Evolutionary conservation across 1,139 yeast species (phyloP), one percentile per base, ranked within the genome.

Genomic region (Geotrichum bryndzae): DNA sequence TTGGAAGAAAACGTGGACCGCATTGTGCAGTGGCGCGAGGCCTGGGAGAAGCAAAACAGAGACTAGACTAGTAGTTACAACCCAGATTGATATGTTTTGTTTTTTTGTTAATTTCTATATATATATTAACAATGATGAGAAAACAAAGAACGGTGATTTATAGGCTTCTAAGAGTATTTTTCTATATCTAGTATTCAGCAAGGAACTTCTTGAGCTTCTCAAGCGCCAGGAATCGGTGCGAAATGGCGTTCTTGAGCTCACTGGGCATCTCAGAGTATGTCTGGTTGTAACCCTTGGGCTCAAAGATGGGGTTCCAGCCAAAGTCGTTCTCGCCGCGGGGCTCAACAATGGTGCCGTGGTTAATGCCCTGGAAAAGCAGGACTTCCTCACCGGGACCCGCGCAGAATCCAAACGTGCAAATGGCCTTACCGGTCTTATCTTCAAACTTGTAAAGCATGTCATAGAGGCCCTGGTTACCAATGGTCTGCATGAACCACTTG

Each of bases 291-390:
- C 94, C 96, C 50, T 77, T 76, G 2, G 99, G 98, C 76, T 86
- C 82, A 74, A 94, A 94, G 57, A 90, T 79, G 6, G 97, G 86
- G 76, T 94, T 97, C 96, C 97, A 95, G 2, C 99, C 99, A 73
- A 95, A 95, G 64, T 83, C 82, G 29, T 84, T 80, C 29, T 89
- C 86, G 2, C 98, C 96, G 68, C 96, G 77, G 61, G 90, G 82
- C 61, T 75, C 68, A 3, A 92, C 98, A 68, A 95, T 91, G 10
- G 70, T 75, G 13, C 99, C 99, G 22, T 82, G 79, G 2, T 96
- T 90, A 53, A 85, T 76, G 3, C 99, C 99, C 73, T 90, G 96
- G 75, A 94, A 92, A 61, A 91, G 77, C 66, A 81, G 73, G 13
- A 87, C 92, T 63, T 84, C 86, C 51, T 78, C 62, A 11, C 86